A percentile compares a stretch with the other conserved stretches of the same genome.
phyloP scores from a whole-genome alignment of 768 basidiomycete genomes.

The Boletus rubroflammeus region DNA sequence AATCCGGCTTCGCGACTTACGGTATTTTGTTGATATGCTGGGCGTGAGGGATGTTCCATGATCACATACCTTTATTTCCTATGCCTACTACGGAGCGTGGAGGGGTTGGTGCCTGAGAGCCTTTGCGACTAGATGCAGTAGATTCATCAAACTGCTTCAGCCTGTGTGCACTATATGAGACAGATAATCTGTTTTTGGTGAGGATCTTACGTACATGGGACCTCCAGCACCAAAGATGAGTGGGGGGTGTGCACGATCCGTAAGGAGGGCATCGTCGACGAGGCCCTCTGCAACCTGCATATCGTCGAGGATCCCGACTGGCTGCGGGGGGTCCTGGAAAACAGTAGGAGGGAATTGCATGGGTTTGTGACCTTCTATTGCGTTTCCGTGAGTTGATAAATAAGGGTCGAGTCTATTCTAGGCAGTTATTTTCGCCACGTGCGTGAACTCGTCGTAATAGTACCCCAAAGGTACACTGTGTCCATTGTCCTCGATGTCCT shows the following conservation, averaged over 20 bases:
- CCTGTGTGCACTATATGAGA: conserved; percentile 37
- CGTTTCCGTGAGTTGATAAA: background rate
- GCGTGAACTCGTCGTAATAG: background rate
- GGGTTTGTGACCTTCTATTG: conserved; percentile 17
- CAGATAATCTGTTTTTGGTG: background rate
- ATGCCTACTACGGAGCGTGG: conserved; percentile 85
- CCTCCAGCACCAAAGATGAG: conserved; percentile 70
- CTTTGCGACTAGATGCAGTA: conserved; percentile 61
- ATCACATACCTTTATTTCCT: conserved; percentile 70
- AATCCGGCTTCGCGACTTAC: conserved; percentile 92
- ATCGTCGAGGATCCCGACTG: conserved; percentile 22
- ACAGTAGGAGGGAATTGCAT: conserved; percentile 11
- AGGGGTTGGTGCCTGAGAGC: conserved; percentile 73
- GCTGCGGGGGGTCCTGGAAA: conserved; percentile 5
- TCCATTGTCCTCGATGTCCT: conserved; percentile 11
- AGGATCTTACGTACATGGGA: conserved; percentile 50
- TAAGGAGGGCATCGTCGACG: conserved; percentile 11
- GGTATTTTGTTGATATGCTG: background rate
- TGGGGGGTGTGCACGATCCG: conserved; percentile 39
- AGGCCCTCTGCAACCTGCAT: conserved; percentile 21
- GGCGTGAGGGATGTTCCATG: background rate
- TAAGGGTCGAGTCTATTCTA: background rate
- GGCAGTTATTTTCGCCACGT: no score
- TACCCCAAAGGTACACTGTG: no score
- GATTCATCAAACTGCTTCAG: conserved; percentile 79